Evolutionary conservation across 768 basidiomycete genomes (phyloP), one percentile per base, ranked within the genome.

Genomic region (Pleurotus giganteus): DNA sequence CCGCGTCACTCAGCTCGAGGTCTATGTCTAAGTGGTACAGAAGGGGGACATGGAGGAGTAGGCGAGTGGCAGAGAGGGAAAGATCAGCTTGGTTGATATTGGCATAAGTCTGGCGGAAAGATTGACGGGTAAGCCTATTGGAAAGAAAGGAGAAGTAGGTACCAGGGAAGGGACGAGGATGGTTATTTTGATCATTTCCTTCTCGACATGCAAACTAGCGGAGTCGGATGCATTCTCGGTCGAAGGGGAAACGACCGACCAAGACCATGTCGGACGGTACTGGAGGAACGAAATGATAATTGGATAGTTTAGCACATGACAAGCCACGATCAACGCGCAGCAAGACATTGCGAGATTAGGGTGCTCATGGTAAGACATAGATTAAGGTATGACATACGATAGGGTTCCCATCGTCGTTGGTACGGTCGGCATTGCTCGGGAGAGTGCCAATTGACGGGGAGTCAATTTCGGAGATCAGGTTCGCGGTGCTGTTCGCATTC

Each of bases 11-110:
- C 3, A 75, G 63, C n/a, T 65, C 67, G 15, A 88, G 71, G 63
- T 89, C 71, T 54, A 90, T 69, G 60, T 88, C 84, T 70, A 1
- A 67, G 61, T 49, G 77, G 81, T 29, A 71, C 62, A 21, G 63
- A 58, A 13, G 31, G 28, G 85, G 84, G 26, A 86, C 61, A 39
- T 68, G 60, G 13, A 91, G 64, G 7, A 82, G 66, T 32, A 91
- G 54, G 13, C 86, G 78, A 17, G 81, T 74, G 0, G 81, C 72
- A 59, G 88, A 87, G n/a, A 91, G 57, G 56, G 90, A 87, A 7
- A 91, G 79, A 0, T 77, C 77, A 2, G 85, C 74, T 1, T 66
- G 57, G 19, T 74, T 58, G 49, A 87, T 74, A 32, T 72, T 59
- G 32, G 73, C 59, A 47, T 65, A 78, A 7, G 79, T 81, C 84